Evolutionary conservation across 208 protist species (phyloP).

Genomic region (Trypanosoma mega): DNA sequence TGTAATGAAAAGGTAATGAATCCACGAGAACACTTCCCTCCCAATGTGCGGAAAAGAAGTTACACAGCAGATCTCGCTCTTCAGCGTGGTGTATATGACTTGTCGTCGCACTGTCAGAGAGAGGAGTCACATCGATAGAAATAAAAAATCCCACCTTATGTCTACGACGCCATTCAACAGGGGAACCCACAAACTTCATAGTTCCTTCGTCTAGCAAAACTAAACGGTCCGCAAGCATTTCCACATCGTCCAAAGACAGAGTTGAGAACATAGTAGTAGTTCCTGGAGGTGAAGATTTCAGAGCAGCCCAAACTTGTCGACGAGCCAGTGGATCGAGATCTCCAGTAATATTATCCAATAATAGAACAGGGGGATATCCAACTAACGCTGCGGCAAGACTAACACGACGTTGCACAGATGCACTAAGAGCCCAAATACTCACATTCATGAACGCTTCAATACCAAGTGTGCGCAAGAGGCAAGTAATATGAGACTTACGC

Average conservation of each 20-base stretch:
- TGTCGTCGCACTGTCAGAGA: not conserved
- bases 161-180: conserved; percentile 1
- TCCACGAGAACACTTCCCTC: conserved; percentile 5
- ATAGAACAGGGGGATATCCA: conserved; percentile 31
- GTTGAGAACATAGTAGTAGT: conserved; percentile 49
- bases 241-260: conserved; percentile 44
- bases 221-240: conserved; percentile 36
- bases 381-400: conserved; percentile 45
- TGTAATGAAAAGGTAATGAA: conserved; percentile 16
- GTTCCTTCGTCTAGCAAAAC: conserved; percentile 49
- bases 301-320: conserved; percentile 37
- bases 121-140: conserved; percentile 12
- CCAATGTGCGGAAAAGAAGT: conserved; percentile 19
- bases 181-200: conserved; percentile 46
- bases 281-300: conserved; percentile 6
- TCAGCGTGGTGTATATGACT: not conserved
- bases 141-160: conserved; percentile 13
- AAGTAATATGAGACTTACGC: conserved; percentile 16
- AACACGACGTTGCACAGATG: conserved; percentile 12
- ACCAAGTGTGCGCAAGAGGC: conserved; percentile 20
- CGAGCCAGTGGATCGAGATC: conserved; percentile 36
- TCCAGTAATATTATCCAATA: conserved; percentile 49
- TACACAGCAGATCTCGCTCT: not conserved
- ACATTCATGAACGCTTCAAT: conserved; percentile 12
- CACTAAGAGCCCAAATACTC: conserved; percentile 1